Evolutionary conservation across 768 basidiomycete genomes (phyloP).

Genomic region (Mycena epipterygia): DNA sequence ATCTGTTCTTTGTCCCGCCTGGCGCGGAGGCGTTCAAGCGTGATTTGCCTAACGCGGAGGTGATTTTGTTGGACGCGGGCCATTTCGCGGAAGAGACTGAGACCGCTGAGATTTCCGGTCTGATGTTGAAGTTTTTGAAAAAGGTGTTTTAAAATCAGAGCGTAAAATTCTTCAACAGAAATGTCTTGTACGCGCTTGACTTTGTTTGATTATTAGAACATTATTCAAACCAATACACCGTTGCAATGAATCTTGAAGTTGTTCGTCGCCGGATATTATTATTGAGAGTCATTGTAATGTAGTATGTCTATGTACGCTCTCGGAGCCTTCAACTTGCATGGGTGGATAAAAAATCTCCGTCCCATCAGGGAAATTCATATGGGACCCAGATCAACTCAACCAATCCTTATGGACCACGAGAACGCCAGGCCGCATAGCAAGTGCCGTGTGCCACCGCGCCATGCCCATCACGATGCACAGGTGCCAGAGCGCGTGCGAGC

Average conservation of each 20-base stretch:
- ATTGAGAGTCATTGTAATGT: no score
- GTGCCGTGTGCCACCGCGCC: not conserved
- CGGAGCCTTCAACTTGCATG: no score
- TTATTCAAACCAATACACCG: no score
- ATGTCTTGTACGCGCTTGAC: no score
- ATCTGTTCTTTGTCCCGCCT: slow-evolving; percentile 56
- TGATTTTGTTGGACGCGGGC: slow-evolving; percentile 57
- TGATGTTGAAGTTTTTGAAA: slow-evolving; percentile 49
- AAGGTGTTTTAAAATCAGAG: slow-evolving; percentile 6
- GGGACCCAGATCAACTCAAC: no score
- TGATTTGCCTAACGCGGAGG: slow-evolving; percentile 52
- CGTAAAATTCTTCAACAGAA: not conserved
- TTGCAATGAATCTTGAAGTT: no score
- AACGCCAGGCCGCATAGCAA: not conserved
- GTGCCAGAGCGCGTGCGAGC: slow-evolving; percentile 28
- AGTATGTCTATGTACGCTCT: no score
- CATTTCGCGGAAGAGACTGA: slow-evolving; percentile 64
- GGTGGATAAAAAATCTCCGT: no score
- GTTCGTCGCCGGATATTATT: no score
- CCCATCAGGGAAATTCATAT: no score
- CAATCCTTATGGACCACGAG: no score
- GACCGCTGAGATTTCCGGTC: slow-evolving; percentile 49
- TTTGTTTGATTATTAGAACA: not conserved
- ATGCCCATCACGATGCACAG: slow-evolving; percentile 14
- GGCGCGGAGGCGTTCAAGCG: slow-evolving; percentile 61